These are phyloP conservation scores for Leccinum uliginosum DNA, from an alignment of 768 basidiomycete species.

Conservation along the genomic window DNA sequence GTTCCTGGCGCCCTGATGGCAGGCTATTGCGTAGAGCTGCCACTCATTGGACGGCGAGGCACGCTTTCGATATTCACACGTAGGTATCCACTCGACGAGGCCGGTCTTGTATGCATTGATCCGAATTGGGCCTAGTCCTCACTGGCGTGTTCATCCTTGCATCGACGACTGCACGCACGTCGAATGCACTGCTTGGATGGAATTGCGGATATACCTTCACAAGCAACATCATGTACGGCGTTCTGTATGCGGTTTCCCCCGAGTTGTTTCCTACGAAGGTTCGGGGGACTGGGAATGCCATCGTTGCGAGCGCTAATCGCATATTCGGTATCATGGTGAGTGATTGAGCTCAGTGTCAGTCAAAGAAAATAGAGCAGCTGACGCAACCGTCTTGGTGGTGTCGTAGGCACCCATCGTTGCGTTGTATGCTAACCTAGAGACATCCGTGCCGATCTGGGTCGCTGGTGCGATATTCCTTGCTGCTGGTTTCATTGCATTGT, in stretches of 20 bases:
- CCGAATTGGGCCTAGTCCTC: conserved; percentile 28
- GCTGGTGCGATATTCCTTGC: conserved; percentile 50
- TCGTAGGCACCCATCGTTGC: conserved; percentile 46
- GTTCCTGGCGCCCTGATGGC: conserved; percentile 55
- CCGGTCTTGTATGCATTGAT: neutral
- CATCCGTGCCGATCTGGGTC: conserved; percentile 52
- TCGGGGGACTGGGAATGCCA: conserved; percentile 53
- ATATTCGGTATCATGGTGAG: conserved; percentile 57
- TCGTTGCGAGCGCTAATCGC: conserved; percentile 49
- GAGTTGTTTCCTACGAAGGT: conserved; percentile 53
- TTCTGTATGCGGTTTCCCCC: conserved; percentile 40
- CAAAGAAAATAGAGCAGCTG: neutral
- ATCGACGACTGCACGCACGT: conserved; percentile 51
- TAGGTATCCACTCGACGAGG: conserved; percentile 13
- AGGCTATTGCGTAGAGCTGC: conserved; percentile 50
- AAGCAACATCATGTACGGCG: conserved; percentile 55
- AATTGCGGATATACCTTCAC: conserved; percentile 57
- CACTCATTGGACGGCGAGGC: conserved; percentile 48
- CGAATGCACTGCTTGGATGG: conserved; percentile 50
- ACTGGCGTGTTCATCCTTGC: conserved; percentile 58
- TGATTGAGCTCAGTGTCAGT: neutral
- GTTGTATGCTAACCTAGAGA: conserved; percentile 43
- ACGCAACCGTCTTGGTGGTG: neutral
- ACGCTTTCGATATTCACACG: conserved; percentile 49
- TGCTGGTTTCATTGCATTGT: conserved; percentile 43